Conservation (phyloP, 371 early-diverging fungal species). For the Vittaforma corneae region DNA sequence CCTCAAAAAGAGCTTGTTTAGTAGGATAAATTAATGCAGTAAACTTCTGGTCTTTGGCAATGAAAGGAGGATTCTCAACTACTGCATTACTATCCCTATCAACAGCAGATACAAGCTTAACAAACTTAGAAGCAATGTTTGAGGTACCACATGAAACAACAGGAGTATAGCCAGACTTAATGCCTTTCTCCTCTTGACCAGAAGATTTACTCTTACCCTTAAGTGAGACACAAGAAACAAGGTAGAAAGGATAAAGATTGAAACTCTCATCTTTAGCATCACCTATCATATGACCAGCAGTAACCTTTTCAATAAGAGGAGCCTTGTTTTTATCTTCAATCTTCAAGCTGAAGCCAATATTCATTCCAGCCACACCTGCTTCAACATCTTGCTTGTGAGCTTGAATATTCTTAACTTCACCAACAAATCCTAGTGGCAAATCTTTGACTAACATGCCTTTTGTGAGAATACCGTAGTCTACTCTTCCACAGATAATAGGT, state of each 20-base stretch:
- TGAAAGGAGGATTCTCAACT: constrained; percentile 14
- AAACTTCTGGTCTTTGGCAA: constrained; percentile 34
- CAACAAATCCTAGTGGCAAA: constrained; percentile 44
- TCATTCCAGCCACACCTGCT: constrained; percentile 49
- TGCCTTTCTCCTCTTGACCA: constrained; percentile 38
- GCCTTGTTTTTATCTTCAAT: constrained; percentile 16
- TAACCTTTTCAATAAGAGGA: constrained; percentile 45
- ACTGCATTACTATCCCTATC: constrained; percentile 9
- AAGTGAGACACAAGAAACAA: background rate
- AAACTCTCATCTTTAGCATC: constrained; percentile 35
- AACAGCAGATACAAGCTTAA: constrained; percentile 40
- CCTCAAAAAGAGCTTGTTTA: constrained; percentile 54
- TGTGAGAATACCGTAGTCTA: constrained; percentile 79
- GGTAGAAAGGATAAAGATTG: constrained; percentile 18
- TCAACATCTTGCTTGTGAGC: constrained; percentile 48
- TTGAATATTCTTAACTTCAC: constrained; percentile 55
- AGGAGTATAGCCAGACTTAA: constrained; percentile 55
- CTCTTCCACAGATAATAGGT: constrained; percentile 88
- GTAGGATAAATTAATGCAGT: constrained; percentile 46
- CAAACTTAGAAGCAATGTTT: constrained; percentile 51
- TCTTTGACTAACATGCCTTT: constrained; percentile 74
- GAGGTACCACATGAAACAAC: constrained; percentile 49
- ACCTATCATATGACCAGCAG: constrained; percentile 51
- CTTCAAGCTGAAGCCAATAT: constrained; percentile 56
- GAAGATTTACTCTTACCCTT: constrained; percentile 41